Conservation (phyloP, 371 early-diverging fungal species). For the Saksenaea vasiformis region DNA sequence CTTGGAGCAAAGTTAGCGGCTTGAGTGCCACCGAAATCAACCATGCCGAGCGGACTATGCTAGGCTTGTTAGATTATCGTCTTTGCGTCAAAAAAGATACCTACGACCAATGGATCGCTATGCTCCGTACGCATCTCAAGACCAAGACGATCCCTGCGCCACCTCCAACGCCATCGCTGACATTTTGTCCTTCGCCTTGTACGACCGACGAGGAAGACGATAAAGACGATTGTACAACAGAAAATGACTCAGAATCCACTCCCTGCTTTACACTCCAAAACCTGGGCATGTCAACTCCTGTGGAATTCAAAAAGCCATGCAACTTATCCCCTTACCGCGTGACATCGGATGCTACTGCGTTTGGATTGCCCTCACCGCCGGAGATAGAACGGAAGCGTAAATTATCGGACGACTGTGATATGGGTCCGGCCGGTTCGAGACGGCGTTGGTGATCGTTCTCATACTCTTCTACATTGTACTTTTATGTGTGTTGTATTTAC, state of each 20-base stretch:
- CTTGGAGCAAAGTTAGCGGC: constrained; percentile 81
- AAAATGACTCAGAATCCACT: neutral
- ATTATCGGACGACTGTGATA: neutral
- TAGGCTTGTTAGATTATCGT: constrained; percentile 73
- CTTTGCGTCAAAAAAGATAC: constrained; percentile 65
- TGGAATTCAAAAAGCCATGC: constrained; percentile 2
- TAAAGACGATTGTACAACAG: neutral
- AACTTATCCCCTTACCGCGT: neutral
- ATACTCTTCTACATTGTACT: neutral
- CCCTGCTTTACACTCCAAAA: neutral
- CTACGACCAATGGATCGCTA: constrained; percentile 54
- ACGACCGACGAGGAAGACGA: neutral
- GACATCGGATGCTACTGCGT: neutral
- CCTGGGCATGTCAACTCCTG: constrained; percentile 10
- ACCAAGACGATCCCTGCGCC: constrained; percentile 7
- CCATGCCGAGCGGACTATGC: constrained; percentile 70
- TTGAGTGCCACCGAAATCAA: constrained; percentile 72
- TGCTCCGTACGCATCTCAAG: constrained; percentile 38
- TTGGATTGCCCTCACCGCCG: constrained; percentile 13
- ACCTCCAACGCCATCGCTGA: neutral
- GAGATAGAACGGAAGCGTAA: constrained; percentile 7
- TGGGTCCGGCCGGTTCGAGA: neutral
- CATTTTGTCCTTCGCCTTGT: neutral
- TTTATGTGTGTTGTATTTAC: neutral
- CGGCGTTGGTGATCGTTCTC: neutral